Percentiles rank a stretch among this genome's conserved stretches.
Conservation (phyloP, 805 yeast genomes). For the Wickerhamomyces ciferrii region DNA sequence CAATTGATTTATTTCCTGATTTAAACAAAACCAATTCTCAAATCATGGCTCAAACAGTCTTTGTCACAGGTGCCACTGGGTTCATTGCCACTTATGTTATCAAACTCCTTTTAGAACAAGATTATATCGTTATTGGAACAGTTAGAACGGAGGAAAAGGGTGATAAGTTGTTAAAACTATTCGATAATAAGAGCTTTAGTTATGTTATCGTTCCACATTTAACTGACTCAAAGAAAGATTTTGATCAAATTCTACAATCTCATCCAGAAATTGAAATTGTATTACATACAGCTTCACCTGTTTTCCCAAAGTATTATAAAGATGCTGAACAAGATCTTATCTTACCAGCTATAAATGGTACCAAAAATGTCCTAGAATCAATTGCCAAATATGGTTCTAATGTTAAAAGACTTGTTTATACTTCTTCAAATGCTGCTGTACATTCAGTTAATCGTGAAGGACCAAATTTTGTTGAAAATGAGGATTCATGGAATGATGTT, state of each 20-base stretch:
- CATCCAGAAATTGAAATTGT: slow-evolving; percentile 34
- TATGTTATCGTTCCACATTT: slow-evolving; percentile 28
- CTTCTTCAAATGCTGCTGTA: slow-evolving; percentile 46
- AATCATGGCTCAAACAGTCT: slow-evolving; percentile 17
- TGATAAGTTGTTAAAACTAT: slow-evolving; percentile 23
- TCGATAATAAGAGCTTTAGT: slow-evolving; percentile 10
- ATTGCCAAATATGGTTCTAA: slow-evolving; percentile 32
- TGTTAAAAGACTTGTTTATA: slow-evolving; percentile 36
- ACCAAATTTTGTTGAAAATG: slow-evolving; percentile 15
- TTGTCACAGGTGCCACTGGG: slow-evolving; percentile 45
- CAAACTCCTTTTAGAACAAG: slow-evolving; percentile 29
- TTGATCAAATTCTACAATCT: slow-evolving; percentile 32
- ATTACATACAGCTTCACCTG: slow-evolving; percentile 44
- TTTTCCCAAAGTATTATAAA: slow-evolving; percentile 9
- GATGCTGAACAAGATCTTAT: slow-evolving; percentile 41
- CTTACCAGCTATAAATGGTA: slow-evolving; percentile 47
- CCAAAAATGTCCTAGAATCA: slow-evolving; percentile 38
- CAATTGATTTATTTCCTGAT: no score
- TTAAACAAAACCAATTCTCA: no score
- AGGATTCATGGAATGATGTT: slow-evolving; percentile 33
- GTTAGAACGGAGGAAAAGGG: slow-evolving; percentile 39
- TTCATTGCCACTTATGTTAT: slow-evolving; percentile 42
- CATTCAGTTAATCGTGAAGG: not conserved
- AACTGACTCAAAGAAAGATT: slow-evolving; percentile 27
- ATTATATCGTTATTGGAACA: slow-evolving; percentile 40